Conservation (phyloP, 306 rosid genomes). For the Acacia crassicarpa region DNA sequence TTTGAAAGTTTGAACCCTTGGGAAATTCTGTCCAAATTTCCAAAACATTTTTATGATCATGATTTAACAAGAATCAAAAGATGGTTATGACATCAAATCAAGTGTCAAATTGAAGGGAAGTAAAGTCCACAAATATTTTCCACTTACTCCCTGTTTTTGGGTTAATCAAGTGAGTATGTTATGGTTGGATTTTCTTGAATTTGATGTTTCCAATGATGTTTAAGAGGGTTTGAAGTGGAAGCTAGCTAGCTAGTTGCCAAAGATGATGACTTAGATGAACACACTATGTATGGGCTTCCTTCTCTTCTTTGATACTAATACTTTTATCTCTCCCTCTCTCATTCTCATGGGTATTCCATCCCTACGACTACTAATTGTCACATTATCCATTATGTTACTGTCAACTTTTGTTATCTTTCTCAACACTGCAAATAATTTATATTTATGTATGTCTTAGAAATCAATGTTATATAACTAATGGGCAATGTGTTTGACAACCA, state of each 20-base stretch:
- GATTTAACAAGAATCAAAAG: too few species aligned
- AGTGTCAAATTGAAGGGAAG: too few species aligned
- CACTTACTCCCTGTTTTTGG: too few species aligned
- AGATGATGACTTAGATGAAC: background rate
- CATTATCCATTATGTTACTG: background rate
- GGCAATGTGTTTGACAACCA: too few species aligned
- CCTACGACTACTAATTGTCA: background rate
- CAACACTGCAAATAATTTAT: background rate
- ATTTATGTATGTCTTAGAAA: background rate
- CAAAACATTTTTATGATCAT: too few species aligned
- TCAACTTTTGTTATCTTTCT: background rate
- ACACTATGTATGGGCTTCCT: slow-evolving; percentile 50
- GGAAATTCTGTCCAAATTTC: too few species aligned
- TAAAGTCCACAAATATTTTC: too few species aligned
- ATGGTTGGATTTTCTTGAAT: too few species aligned
- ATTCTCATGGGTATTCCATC: background rate
- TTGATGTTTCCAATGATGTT: too few species aligned
- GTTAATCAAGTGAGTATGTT: too few species aligned
- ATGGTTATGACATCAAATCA: too few species aligned
- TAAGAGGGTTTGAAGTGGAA: background rate
- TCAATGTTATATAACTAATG: background rate
- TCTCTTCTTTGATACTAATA: slow-evolving; percentile 29
- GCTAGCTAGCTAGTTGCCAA: background rate
- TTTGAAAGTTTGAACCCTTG: too few species aligned
- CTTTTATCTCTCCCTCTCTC: background rate